Evolutionary conservation across 345 rosid genomes (phyloP).

Genomic region (Laguncularia racemosa): DNA sequence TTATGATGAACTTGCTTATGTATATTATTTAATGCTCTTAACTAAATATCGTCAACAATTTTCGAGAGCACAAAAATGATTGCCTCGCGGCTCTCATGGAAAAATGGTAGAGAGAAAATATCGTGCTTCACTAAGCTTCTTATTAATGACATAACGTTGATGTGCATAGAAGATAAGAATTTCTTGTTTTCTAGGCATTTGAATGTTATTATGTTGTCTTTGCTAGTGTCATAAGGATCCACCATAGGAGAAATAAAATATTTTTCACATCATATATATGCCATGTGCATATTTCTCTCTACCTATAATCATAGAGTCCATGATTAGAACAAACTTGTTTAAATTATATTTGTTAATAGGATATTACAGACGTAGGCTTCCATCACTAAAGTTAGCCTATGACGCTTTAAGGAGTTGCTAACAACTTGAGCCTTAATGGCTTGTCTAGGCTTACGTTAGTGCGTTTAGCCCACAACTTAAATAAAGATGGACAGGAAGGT

Average conservation of each 20-base stretch:
- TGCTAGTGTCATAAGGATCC: slow-evolving; percentile 24
- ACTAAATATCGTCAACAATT: slow-evolving; percentile 30
- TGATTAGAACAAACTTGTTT: slow-evolving; percentile 33
- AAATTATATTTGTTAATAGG: too few species aligned
- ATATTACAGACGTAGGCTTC: too few species aligned
- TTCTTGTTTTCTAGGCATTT: slow-evolving; percentile 23
- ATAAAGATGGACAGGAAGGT: too few species aligned
- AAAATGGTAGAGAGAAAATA: slow-evolving; percentile 19
- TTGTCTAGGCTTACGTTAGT: too few species aligned
- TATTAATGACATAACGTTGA: slow-evolving; percentile 16
- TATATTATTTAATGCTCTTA: slow-evolving; percentile 44
- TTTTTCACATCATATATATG: slow-evolving; percentile 18
- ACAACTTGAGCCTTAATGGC: too few species aligned
- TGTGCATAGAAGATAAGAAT: not conserved
- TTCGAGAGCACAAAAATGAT: slow-evolving; percentile 18
- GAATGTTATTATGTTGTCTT: slow-evolving; percentile 43
- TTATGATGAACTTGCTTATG: not conserved
- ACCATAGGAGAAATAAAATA: slow-evolving; percentile 24
- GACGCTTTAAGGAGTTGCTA: too few species aligned
- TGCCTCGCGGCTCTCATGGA: slow-evolving; percentile 23
- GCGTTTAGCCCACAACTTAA: too few species aligned
- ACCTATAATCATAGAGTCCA: slow-evolving; percentile 59
- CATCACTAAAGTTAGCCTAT: too few species aligned
- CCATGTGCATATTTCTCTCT: slow-evolving; percentile 23
- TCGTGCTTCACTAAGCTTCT: slow-evolving; percentile 12